Conservation (phyloP, 495 filamentous ascomycete species). For the Daldinia vernicosa region DNA sequence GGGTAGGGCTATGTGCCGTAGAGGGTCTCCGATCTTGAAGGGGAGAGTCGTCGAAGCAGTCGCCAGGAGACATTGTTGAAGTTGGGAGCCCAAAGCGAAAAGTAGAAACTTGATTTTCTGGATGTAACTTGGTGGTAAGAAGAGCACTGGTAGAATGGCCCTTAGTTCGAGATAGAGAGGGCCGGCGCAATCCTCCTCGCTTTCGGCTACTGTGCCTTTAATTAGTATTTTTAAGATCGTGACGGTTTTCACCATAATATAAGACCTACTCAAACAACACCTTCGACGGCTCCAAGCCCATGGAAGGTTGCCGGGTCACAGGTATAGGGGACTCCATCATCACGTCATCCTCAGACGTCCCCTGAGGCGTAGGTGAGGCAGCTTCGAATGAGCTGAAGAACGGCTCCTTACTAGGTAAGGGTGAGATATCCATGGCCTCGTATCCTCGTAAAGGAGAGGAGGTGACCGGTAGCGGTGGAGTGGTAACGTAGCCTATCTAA, state of each 20-base stretch:
- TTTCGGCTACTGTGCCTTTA: constrained; percentile 56
- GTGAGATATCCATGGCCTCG: constrained; percentile 94
- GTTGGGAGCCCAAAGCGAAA: constrained; percentile 63
- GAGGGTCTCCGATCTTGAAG: constrained; percentile 71
- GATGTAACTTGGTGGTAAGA: constrained; percentile 51
- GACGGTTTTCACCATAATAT: not conserved
- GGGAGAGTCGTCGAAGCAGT: constrained; percentile 83
- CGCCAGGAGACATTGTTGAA: constrained; percentile 72
- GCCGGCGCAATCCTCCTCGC: constrained; percentile 66
- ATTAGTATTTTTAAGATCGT: constrained; percentile 15
- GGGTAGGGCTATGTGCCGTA: constrained; percentile 63
- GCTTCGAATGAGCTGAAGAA: constrained; percentile 70
- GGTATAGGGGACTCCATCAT: constrained; percentile 61
- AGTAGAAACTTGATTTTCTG: constrained; percentile 71
- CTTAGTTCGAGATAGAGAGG: constrained; percentile 69
- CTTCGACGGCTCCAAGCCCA: constrained; percentile 58
- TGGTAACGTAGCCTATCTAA: constrained; percentile 73
- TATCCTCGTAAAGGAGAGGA: constrained; percentile 75
- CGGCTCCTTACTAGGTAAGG: constrained; percentile 86
- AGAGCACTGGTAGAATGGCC: constrained; percentile 63
- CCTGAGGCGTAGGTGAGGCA: constrained; percentile 71
- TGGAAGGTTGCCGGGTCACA: constrained; percentile 57
- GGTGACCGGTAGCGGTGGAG: constrained; percentile 82
- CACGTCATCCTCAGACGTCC: constrained; percentile 53
- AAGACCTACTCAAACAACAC: constrained; percentile 59